Conservation (phyloP, 148 eudicot genomes). For the Nepenthes gracilis region DNA sequence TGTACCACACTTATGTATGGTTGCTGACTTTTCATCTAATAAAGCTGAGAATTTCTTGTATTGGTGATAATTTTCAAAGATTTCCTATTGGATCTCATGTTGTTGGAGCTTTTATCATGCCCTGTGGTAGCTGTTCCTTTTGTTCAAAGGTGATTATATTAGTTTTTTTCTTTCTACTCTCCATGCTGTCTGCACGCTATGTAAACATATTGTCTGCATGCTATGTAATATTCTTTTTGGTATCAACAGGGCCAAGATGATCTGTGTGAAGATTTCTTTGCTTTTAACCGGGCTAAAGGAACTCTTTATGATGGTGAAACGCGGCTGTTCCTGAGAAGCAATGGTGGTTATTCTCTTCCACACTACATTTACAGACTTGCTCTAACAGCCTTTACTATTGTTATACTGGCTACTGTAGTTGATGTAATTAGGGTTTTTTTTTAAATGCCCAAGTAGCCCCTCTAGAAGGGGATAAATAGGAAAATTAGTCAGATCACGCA, state of each 20-base stretch:
- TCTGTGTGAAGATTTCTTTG: constrained; percentile 86
- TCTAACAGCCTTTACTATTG: not conserved
- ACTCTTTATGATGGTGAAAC: constrained; percentile 99
- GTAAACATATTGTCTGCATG: not conserved
- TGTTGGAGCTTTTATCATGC: constrained; percentile 98
- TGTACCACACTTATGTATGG: not conserved
- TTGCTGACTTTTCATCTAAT: constrained; percentile 2
- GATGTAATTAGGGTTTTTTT: too few species aligned
- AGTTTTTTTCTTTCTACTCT: constrained; percentile 1
- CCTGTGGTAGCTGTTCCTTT: constrained; percentile 89
- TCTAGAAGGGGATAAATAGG: too few species aligned
- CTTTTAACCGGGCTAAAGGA: constrained; percentile 97
- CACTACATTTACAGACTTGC: not conserved
- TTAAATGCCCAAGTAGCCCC: too few species aligned
- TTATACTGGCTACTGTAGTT: not conserved
- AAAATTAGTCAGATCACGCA: too few species aligned
- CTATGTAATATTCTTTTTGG: not conserved
- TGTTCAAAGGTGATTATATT: constrained; percentile 57
- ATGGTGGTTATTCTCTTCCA: constrained; percentile 35
- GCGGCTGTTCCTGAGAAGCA: constrained; percentile 69
- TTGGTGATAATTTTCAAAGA: constrained; percentile 31
- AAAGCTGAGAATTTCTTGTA: constrained; percentile 11
- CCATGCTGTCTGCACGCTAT: not conserved
- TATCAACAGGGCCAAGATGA: constrained; percentile 87
- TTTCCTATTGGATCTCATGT: constrained; percentile 86